Evolutionary conservation across 1,139 yeast genomes (phyloP), one percentile per base, ranked within the genome.

Genomic region (Yamadazyma oceani): DNA sequence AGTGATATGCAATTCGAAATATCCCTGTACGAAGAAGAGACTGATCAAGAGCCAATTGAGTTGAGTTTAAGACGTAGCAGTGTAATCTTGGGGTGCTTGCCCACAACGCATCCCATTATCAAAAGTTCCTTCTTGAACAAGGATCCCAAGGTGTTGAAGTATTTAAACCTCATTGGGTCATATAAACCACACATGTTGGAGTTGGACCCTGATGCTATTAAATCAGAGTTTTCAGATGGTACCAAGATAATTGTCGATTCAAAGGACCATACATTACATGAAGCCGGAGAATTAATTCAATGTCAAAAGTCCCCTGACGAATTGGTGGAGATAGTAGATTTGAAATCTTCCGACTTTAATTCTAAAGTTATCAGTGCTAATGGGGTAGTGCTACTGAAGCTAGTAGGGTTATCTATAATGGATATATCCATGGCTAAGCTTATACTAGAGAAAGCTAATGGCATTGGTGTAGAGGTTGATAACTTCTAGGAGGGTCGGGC

Each of bases 111-210:
- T 9, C 78, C 85, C 1, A 54, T 66, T 0, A 71, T 81, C 36
- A 56, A 59, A 24, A 49, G 54, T 10, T 46, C 57, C 1, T 62
- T 66, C 40, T 47, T 80, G 32, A 63, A 65, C 33, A 41, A 41
- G 3, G 58, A 60, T 27, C 53, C 60, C 3, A 32, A 45, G 14
- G 44, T 44, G 10, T 60, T 62, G 9, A 71, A 61, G 44, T 81
- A 73, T 51, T 69, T 82, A 33, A 74, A 82, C 3, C 61, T 82
- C 29, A 81, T 82, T 48, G 89, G 89, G 1, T 78, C 85, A 12
- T 82, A 81, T 53, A 80, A 80, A 52, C 85, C 86, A 3, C 73
- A 75, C 43, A 81, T 82, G 88, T 67, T 68, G 33, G 89, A 82
- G 54, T 72, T 80, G 37, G 85, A 80, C 41, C 62, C 69, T 19